phyloP scores from a whole-genome alignment of 805 yeast genomes.

The Ogataea kodamae region DNA sequence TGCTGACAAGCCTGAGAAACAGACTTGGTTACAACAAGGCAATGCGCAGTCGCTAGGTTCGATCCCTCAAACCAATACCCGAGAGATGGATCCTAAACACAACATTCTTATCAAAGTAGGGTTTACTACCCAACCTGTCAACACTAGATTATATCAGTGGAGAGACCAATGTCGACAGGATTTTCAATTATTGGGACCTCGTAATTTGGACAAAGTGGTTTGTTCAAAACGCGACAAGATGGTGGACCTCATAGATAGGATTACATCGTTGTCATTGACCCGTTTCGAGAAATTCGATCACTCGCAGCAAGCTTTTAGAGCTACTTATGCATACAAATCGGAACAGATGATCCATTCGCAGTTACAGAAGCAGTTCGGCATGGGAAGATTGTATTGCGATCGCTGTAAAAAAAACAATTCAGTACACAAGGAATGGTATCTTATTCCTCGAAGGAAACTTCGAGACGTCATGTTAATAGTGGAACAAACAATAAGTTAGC shows the following conservation, averaged over 20 bases:
- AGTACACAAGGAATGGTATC: constrained; percentile 54
- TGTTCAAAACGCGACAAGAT: constrained; percentile 20
- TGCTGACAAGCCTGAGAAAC: constrained; percentile 22
- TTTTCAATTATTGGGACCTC: constrained; percentile 38
- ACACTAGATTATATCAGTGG: constrained; percentile 48
- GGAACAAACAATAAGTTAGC: constrained; percentile 24
- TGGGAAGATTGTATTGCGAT: constrained; percentile 46
- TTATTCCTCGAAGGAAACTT: constrained; percentile 44
- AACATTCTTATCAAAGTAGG: constrained; percentile 50
- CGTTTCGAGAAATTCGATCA: constrained; percentile 22
- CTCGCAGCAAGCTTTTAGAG: constrained; percentile 36
- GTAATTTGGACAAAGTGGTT: constrained; percentile 16
- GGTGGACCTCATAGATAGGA: constrained; percentile 10
- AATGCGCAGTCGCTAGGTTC: constrained; percentile 22
- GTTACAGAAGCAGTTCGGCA: constrained; percentile 41
- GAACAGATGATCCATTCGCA: constrained; percentile 42
- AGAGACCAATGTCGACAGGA: constrained; percentile 47
- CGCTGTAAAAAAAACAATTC: constrained; percentile 34
- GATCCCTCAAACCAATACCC: constrained; percentile 28
- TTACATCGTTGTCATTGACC: constrained; percentile 10
- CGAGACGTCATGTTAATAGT: constrained; percentile 33
- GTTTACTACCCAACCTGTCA: constrained; percentile 46
- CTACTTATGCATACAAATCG: constrained; percentile 30
- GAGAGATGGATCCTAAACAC: constrained; percentile 35
- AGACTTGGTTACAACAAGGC: constrained; percentile 39